phyloP scores from a whole-genome alignment of 192 early-diverging fungal species.

The Backusella parvicylindrica region DNA sequence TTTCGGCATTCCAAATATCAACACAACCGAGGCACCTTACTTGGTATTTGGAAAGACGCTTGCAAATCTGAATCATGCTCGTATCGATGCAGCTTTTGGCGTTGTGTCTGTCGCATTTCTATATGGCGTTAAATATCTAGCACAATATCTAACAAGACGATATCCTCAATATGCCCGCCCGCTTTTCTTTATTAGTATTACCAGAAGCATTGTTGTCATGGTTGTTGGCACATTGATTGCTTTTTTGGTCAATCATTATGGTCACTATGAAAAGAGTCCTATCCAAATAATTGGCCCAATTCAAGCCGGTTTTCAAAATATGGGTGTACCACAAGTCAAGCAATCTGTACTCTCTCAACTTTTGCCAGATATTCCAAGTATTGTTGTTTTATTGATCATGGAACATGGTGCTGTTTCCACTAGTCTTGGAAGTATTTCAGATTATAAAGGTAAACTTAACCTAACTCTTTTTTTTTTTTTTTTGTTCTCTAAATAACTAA shows the following conservation, averaged over 20 bases:
- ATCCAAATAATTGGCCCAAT: constrained; percentile 68
- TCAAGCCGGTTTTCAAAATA: constrained; percentile 68
- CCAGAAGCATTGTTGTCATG: constrained; percentile 74
- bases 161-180: constrained; percentile 44
- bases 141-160: constrained; percentile 30
- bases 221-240: constrained; percentile 72
- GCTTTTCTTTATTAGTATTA: constrained; percentile 65
- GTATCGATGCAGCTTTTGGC: constrained; percentile 62
- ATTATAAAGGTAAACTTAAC: constrained; percentile 67
- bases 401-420: constrained; percentile 91
- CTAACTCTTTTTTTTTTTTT: not conserved
- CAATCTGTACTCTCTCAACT: constrained; percentile 47
- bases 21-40: constrained; percentile 71
- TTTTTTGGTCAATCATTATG: constrained; percentile 47
- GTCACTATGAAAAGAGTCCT: constrained; percentile 40
- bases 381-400: constrained; percentile 75
- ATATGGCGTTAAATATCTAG: constrained; percentile 35
- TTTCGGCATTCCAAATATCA: constrained; percentile 72
- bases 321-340: constrained; percentile 53
- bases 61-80: constrained; percentile 31
- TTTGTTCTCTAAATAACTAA: not conserved
- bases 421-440: constrained; percentile 80
- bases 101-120: constrained; percentile 42
- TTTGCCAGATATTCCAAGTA: constrained; percentile 53
- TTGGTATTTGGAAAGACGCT: constrained; percentile 73